Conservation (phyloP, 2,329 filamentous ascomycete genomes). For the Stagonosporopsis chrysanthemi region DNA sequence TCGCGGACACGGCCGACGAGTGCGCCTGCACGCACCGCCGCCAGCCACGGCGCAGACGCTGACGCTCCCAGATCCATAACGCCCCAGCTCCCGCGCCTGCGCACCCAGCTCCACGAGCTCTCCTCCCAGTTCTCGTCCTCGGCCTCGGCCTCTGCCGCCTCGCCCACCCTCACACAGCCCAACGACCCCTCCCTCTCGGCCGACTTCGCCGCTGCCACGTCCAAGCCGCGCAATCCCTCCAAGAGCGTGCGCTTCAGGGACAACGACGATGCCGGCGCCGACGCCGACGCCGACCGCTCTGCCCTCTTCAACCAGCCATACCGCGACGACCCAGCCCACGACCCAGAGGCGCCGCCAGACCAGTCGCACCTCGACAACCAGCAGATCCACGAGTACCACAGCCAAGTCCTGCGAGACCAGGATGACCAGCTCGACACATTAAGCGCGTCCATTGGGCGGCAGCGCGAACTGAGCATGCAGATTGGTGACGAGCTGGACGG, state of each 20-base stretch:
- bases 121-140: conserved; percentile 74
- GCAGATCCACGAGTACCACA: conserved; percentile 87
- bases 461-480: conserved; percentile 91
- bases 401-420: conserved; percentile 81
- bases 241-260: conserved; percentile 92
- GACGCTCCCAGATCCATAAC: conserved; percentile 38
- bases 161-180: conserved; percentile 53
- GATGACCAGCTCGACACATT: conserved; percentile 91
- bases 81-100: conserved; percentile 71
- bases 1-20: conserved; percentile 67
- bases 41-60: background rate
- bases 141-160: conserved; percentile 38
- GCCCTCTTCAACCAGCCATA: conserved; percentile 69
- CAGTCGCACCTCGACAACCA: conserved; percentile 73
- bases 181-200: conserved; percentile 51
- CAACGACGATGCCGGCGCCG: conserved; percentile 33
- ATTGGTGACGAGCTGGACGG: conserved; percentile 95
- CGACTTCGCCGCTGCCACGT: conserved; percentile 49
- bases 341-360: conserved; percentile 54
- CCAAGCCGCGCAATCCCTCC: conserved; percentile 50
- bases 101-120: conserved; percentile 77
- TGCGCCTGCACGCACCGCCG: conserved; percentile 28
- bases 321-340: conserved; percentile 68
- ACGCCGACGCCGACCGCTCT: conserved; percentile 59
- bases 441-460: conserved; percentile 84